Conservation (phyloP, 371 early-diverging fungal genomes). For the Rhizopus sp. region DNA sequence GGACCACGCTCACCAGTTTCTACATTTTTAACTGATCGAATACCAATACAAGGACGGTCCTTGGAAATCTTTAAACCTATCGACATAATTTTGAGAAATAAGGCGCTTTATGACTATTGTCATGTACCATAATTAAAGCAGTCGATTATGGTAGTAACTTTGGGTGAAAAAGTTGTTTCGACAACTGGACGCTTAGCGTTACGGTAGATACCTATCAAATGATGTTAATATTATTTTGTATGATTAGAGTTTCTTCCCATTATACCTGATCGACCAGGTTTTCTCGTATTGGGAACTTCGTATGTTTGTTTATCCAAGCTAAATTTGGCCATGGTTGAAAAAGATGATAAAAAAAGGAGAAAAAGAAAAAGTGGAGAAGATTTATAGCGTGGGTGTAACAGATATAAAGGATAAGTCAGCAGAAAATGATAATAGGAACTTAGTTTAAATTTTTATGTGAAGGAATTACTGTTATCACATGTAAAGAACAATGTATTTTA, state of each 20-base stretch:
- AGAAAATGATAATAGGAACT: slow-evolving; percentile 14
- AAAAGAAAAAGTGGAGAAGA: background rate
- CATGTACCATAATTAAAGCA: slow-evolving; percentile 40
- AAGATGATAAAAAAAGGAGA: slow-evolving; percentile 6
- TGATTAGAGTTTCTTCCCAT: background rate
- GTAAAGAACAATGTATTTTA: background rate
- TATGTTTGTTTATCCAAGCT: slow-evolving; percentile 43
- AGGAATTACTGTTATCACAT: background rate
- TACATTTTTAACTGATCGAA: slow-evolving; percentile 50
- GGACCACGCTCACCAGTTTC: slow-evolving; percentile 60
- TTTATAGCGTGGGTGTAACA: slow-evolving; percentile 19
- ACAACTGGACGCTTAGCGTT: slow-evolving; percentile 31
- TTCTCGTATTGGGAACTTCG: slow-evolving; percentile 43
- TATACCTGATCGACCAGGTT: slow-evolving; percentile 52
- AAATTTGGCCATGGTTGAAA: slow-evolving; percentile 27
- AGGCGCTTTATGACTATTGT: background rate
- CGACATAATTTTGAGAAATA: background rate
- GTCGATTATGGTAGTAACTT: slow-evolving; percentile 47
- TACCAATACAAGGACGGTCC: slow-evolving; percentile 56
- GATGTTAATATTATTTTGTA: slow-evolving; percentile 3
- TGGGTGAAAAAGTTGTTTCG: slow-evolving; percentile 32
- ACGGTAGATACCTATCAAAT: slow-evolving; percentile 38
- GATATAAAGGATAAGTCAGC: slow-evolving; percentile 27
- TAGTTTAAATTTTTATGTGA: slow-evolving; percentile 1
- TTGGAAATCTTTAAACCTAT: slow-evolving; percentile 39